Evolutionary conservation across 495 filamentous ascomycete species (phyloP), one percentile per base, ranked within the genome.

Genomic region (Lasiosphaeris hirsuta): DNA sequence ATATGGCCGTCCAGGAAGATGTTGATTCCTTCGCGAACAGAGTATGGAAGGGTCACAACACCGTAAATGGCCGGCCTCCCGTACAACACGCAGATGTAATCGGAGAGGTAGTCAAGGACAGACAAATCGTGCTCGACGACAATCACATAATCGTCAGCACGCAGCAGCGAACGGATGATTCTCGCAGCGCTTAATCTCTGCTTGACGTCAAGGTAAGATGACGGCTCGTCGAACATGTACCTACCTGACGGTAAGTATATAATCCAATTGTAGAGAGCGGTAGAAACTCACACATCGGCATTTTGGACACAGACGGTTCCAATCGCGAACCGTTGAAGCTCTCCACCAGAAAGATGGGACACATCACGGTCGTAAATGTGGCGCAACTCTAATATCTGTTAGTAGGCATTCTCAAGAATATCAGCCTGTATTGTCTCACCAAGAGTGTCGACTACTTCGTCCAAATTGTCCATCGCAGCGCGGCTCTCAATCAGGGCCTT

Each of bases 161-260:
- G 84, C 8, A 96, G 80, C 15, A 97, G 84, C 44, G 87, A 87
- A 46, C 94, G 92, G 68, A 98, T 97, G 52, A 94, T 90, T 58
- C 87, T 85, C 59, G 90, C 92, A 59, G 94, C 94, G 63, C 85
- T 88, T 67, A 98, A 78, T 84, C 94, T 89, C 72, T 98, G 93
- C 79, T 97, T 96, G 68, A 96, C 92, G 66, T 98, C 95, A 34
- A 98, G 85, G 66, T 96, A 98, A 9, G 94, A 97, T 11, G 92
- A 97, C 18, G 95, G 95, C 78, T 98, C 94, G 70, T 98, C 94
- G 65, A 98, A 98, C 95, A 97, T 97, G 79, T 98, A 96, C 23
- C 64, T 69, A 34, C 0, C 10, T 6, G 33, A 23, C 2, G 7
- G 43, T 65, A 6, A 65, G 59, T 18, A 13, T 10, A 6, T 0